Conservation (phyloP, 2,329 filamentous ascomycete genomes). For the Trichoderma sp. region DNA sequence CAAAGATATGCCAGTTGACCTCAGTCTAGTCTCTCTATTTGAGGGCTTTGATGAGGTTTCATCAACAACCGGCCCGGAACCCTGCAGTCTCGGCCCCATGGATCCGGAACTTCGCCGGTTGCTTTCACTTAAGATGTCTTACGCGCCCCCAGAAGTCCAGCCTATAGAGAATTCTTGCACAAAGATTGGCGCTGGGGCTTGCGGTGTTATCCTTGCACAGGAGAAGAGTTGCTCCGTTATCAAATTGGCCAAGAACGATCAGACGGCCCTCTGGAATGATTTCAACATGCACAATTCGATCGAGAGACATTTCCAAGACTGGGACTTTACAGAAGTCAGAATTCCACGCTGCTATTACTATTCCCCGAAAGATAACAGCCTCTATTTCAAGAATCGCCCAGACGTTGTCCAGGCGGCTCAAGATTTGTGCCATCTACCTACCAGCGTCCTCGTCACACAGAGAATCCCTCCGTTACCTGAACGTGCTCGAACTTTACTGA, state of each 20-base stretch:
- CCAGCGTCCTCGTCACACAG: constrained; percentile 25
- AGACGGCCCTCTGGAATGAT: constrained; percentile 21
- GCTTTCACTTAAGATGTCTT: neutral
- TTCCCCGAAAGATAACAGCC: neutral
- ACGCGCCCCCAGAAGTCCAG: neutral
- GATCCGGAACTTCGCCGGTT: neutral
- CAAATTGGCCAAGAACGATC: constrained; percentile 25
- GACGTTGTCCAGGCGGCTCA: constrained; percentile 15
- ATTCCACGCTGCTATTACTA: constrained; percentile 18
- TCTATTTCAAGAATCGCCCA: constrained; percentile 19
- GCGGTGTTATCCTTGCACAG: constrained; percentile 24
- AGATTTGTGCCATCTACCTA: constrained; percentile 22
- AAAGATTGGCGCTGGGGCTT: constrained; percentile 28
- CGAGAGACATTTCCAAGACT: neutral
- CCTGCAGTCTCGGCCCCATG: neutral
- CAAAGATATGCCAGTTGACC: neutral
- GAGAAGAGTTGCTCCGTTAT: neutral
- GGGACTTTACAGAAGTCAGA: neutral
- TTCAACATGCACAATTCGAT: constrained; percentile 7
- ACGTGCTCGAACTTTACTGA: constrained; percentile 23
- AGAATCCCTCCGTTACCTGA: constrained; percentile 29
- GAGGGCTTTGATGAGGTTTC: neutral
- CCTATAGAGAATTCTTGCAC: neutral
- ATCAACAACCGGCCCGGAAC: neutral
- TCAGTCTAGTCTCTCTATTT: neutral